These are phyloP conservation scores for Colletotrichum siamense DNA, from an alignment of 2,329 filamentous ascomycete species.

Conservation along the genomic window DNA sequence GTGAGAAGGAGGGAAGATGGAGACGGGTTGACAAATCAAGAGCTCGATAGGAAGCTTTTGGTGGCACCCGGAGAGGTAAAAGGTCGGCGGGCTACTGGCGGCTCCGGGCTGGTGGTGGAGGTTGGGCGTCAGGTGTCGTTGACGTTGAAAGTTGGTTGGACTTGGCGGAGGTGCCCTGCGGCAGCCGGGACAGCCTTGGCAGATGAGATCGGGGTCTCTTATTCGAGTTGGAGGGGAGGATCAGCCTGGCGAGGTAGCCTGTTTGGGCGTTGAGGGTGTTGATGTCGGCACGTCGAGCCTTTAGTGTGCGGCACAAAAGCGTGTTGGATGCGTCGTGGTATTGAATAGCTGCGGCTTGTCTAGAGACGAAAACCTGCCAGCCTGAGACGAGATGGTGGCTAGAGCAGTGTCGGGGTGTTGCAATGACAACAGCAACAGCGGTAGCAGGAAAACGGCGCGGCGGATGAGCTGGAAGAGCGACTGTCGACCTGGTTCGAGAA, in stretches of 20 bases:
- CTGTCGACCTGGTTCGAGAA: neutral
- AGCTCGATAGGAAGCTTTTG: neutral
- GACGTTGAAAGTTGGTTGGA: neutral
- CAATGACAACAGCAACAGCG: neutral
- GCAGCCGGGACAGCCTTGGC: neutral
- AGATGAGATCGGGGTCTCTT: neutral
- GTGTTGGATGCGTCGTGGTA: neutral
- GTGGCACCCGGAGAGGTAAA: neutral
- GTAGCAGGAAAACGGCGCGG: neutral
- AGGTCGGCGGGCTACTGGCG: neutral
- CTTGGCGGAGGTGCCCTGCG: conserved; percentile 1
- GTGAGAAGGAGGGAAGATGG: neutral
- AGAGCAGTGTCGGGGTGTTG: neutral
- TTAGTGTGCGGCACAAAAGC: neutral
- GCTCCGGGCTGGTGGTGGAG: neutral
- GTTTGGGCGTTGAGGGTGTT: neutral
- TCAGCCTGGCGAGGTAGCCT: neutral
- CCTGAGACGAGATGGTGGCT: neutral
- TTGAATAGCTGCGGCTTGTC: neutral
- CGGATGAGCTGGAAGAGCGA: neutral
- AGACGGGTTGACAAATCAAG: conserved; percentile 12
- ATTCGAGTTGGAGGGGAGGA: neutral
- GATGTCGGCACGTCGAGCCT: neutral
- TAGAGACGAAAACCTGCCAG: neutral
- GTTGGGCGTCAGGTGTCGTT: neutral